Percentiles rank a stretch among this genome's conserved stretches.
Evolutionary conservation across 1,284 basidiomycete genomes (phyloP).

Genomic region (Fomitiporia mediterranea): DNA sequence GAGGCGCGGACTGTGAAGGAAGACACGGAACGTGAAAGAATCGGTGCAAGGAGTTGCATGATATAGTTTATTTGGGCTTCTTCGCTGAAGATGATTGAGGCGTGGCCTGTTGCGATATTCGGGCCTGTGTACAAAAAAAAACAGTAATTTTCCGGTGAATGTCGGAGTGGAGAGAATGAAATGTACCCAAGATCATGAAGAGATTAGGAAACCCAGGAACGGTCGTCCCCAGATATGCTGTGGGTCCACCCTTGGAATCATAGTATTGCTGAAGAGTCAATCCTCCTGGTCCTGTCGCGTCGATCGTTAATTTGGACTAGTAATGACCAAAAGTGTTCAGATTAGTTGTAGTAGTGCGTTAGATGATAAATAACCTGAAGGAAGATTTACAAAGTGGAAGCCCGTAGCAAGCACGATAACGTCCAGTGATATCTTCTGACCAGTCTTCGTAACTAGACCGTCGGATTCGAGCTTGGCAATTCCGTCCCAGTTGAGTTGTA

Average conservation of each 20-base stretch:
- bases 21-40: conserved; percentile 26
- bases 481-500: conserved; percentile 41
- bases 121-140: conserved; percentile 23
- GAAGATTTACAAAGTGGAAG: conserved; percentile 26
- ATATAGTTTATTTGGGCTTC: conserved; percentile 28
- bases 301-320: background rate
- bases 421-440: conserved; percentile 44
- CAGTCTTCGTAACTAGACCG: conserved; percentile 45
- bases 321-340: no score
- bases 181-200: conserved; percentile 25
- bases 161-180: background rate
- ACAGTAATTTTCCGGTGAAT: background rate
- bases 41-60: conserved; percentile 30
- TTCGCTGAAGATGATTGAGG: conserved; percentile 32
- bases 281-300: conserved; percentile 18
- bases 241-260: conserved; percentile 24
- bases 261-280: conserved; percentile 23
- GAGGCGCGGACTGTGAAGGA: conserved; percentile 27
- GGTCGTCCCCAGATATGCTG: conserved; percentile 26
- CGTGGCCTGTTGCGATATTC: conserved; percentile 29
- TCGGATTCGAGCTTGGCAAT: conserved; percentile 40
- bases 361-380: background rate
- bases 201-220: conserved; percentile 27
- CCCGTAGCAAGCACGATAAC: conserved; percentile 49
- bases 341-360: background rate